Base-by-base conservation (phyloP, 768 basidiomycete species). In the Boletus speciosus region DNA sequence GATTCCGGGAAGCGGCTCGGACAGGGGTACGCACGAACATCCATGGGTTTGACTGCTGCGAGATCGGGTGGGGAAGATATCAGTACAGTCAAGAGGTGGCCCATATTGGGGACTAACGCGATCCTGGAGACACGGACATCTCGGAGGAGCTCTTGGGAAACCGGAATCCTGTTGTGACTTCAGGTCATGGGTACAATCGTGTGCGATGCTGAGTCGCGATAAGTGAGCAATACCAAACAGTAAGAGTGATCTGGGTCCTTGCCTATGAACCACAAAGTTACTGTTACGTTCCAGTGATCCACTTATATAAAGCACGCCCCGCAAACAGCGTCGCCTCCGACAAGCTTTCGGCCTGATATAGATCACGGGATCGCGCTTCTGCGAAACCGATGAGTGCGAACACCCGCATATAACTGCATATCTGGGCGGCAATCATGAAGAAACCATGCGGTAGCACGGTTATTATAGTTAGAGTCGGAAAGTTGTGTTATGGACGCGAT, bases 391-490 rank as follows among this genome's bases (percentile, higher is more conserved):
- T 40, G 23, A 36, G 36, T 45, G 38, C 5, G 19, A 40, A 47
- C 34, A 14, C 38, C 41, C 23, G 27, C 23, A 47, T 38, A 35
- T 15, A 16, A 21, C 38, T 27, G 36, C 29, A 52, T 31, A 31
- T 16, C 41, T 21, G 15, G 2, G 23, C 37, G 16, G 31, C 7
- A 31, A 44, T 35, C n/a, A 21, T 5, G 16, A n/a, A 29, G 23
- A 19, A 10, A 39, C 27, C 59, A 61, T 39, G 47, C 16, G 56
- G 51, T 32, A 25, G 35, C 25, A 15, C 11, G 29, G n/a, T 27
- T n/a, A 23, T 27, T 15, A 51, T 44, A 15, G 34, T 36, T 23
- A 47, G 25, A 21, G 25, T 48, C 19, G 23, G 32, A 38, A 10
- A n/a, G 7, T n/a, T 3, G 34, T 23, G 15, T 47, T 6, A 19